Evolutionary conservation across 2,329 filamentous ascomycete genomes (phyloP).

Genomic region (Periconia sp.): DNA sequence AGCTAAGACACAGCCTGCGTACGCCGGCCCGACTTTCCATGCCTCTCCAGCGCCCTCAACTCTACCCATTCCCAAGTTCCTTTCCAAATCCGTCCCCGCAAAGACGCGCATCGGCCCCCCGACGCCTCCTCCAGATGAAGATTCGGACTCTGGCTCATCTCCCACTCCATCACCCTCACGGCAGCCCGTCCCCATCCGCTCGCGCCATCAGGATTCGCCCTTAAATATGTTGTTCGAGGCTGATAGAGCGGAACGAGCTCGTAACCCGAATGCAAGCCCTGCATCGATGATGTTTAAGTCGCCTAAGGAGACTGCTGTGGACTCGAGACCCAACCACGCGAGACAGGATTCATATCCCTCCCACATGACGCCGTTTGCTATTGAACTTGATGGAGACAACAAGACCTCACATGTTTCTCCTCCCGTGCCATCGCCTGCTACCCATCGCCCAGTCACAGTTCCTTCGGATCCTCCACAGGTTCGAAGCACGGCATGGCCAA

Average conservation of each 20-base stretch:
- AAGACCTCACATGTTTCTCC: conserved; percentile 19
- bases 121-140: conserved; percentile 51
- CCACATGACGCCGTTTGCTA: conserved; percentile 62
- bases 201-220: conserved; percentile 67
- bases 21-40: conserved; percentile 93
- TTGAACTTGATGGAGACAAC: conserved; percentile 61
- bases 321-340: conserved; percentile 33
- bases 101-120: conserved; percentile 46
- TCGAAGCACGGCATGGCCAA: conserved; percentile 40
- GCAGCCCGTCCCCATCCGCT: conserved; percentile 47
- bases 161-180: conserved; percentile 57
- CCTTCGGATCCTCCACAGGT: conserved; percentile 32
- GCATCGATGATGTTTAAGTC: conserved; percentile 20
- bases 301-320: conserved; percentile 19
- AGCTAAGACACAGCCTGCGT: conserved; percentile 56
- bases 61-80: conserved; percentile 87
- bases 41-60: conserved; percentile 89
- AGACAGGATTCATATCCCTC: conserved; percentile 50
- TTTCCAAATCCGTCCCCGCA: conserved; percentile 73
- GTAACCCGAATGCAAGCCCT: conserved; percentile 53
- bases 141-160: conserved; percentile 43
- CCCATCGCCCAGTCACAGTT: conserved; percentile 33
- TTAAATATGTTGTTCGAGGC: conserved; percentile 90
- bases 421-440: conserved; percentile 21
- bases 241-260: conserved; percentile 75